A percentile compares a stretch with the other conserved stretches of the same genome.
phyloP scores from a whole-genome alignment of 2,329 filamentous ascomycete genomes.

The Clonostachys rosea region DNA sequence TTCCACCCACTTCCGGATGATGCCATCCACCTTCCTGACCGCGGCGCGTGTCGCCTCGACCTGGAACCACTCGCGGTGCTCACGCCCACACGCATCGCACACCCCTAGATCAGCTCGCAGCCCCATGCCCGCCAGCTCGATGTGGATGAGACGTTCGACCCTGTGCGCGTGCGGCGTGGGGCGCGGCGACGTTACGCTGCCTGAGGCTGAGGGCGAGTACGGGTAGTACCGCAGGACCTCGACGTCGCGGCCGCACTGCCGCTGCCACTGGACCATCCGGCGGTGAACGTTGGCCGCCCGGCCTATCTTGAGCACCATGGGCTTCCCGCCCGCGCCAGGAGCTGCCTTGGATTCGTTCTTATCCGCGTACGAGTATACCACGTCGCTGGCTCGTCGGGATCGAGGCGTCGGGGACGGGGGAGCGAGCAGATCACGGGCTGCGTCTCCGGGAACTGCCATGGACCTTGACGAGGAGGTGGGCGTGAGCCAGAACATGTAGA shows the following conservation, averaged over 20 bases:
- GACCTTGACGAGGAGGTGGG: slow-evolving; percentile 27
- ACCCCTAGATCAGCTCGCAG: slow-evolving; percentile 46
- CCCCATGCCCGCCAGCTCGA: slow-evolving; percentile 70
- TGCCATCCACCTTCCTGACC: slow-evolving; percentile 60
- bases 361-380: slow-evolving; percentile 44
- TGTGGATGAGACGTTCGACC: slow-evolving; percentile 84
- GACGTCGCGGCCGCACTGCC: slow-evolving; percentile 86
- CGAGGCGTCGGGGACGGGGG: slow-evolving; percentile 34
- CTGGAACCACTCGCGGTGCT: slow-evolving; percentile 95
- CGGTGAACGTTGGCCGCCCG: slow-evolving; percentile 79
- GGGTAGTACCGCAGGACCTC: slow-evolving; percentile 91
- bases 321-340: slow-evolving; percentile 36
- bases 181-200: background rate
- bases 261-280: slow-evolving; percentile 86
- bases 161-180: slow-evolving; percentile 75
- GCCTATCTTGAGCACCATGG: slow-evolving; percentile 65
- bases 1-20: slow-evolving; percentile 70
- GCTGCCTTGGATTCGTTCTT: slow-evolving; percentile 3
- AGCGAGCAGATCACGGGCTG: slow-evolving; percentile 53
- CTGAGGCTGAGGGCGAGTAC: slow-evolving; percentile 38
- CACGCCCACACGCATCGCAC: slow-evolving; percentile 75
- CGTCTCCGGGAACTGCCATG: slow-evolving; percentile 39
- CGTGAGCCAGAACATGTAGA: slow-evolving; percentile 98
- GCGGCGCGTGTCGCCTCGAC: slow-evolving; percentile 70
- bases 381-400: slow-evolving; percentile 47